A percentile compares a stretch with the other conserved stretches of the same genome.
Conservation (phyloP, 169 alveolate species). For the Prorocentrum cordatum region DNA sequence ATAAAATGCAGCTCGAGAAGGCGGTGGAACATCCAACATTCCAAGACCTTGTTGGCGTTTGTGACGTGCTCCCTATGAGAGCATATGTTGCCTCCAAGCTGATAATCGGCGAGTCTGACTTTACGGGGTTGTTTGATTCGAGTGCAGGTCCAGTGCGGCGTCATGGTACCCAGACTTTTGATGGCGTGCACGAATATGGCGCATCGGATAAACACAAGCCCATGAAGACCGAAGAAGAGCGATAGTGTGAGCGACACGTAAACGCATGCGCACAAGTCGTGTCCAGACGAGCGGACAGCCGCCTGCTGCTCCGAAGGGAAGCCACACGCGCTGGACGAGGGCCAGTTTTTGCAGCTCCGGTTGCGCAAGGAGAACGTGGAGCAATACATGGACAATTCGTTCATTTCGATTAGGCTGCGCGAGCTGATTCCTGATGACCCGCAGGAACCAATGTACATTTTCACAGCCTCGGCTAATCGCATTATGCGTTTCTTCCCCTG, state of each 20-base stretch:
- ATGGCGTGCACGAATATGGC: not conserved
- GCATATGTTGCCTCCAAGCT: not conserved
- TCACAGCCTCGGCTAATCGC: not conserved
- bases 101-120: not conserved
- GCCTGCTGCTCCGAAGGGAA: not conserved
- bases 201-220: too few species aligned
- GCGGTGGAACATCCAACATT: not conserved
- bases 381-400: not conserved
- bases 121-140: not conserved
- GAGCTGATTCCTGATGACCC: not conserved
- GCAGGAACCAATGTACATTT: not conserved
- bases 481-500: not conserved
- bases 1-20: not conserved
- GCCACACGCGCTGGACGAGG: not conserved
- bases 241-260: not conserved
- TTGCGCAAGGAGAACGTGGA: not conserved
- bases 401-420: not conserved
- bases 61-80: not conserved
- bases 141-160: not conserved
- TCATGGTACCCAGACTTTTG: not conserved
- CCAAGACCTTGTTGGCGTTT: not conserved
- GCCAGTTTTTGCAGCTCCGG: not conserved
- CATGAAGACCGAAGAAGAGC: not conserved
- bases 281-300: not conserved
- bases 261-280: not conserved